phyloP scores from a whole-genome alignment of 179 eudicot species.

The Beta corolliflora region DNA sequence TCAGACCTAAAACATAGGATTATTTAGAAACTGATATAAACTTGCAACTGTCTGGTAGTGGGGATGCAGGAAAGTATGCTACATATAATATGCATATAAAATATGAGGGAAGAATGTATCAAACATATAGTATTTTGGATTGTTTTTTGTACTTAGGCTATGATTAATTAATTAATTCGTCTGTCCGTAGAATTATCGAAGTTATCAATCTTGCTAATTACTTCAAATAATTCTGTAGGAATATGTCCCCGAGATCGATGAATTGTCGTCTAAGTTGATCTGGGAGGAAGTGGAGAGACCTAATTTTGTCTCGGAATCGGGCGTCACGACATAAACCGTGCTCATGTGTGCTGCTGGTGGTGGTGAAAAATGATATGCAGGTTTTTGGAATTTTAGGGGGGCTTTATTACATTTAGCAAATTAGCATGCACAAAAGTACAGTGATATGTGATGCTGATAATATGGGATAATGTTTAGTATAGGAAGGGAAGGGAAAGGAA shows the following conservation, averaged over 20 bases:
- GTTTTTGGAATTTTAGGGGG: slow-evolving; percentile 25
- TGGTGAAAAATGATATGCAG: not conserved
- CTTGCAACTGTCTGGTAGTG: slow-evolving; percentile 17
- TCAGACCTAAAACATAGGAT: not conserved
- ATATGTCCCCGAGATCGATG: slow-evolving; percentile 78
- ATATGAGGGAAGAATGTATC: slow-evolving; percentile 19
- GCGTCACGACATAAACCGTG: slow-evolving; percentile 42
- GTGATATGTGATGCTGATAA: slow-evolving; percentile 40
- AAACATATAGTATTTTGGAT: not conserved
- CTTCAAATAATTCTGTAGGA: slow-evolving; percentile 47
- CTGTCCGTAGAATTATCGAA: not conserved
- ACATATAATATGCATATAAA: not conserved
- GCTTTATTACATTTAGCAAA: not conserved
- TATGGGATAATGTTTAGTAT: slow-evolving; percentile 33
- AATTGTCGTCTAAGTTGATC: slow-evolving; percentile 64
- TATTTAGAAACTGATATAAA: slow-evolving; percentile 12
- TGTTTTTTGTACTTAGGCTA: not conserved
- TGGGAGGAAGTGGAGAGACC: slow-evolving; percentile 83
- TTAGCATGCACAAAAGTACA: slow-evolving; percentile 37
- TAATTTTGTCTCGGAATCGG: slow-evolving; percentile 53
- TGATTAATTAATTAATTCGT: not conserved
- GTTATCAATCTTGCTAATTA: slow-evolving; percentile 17
- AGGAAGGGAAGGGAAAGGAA: slow-evolving; percentile 7
- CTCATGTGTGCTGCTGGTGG: slow-evolving; percentile 18
- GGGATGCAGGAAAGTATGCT: slow-evolving; percentile 17